Evolutionary conservation across 768 basidiomycete genomes (phyloP).

Genomic region (Boletus rex-veris): DNA sequence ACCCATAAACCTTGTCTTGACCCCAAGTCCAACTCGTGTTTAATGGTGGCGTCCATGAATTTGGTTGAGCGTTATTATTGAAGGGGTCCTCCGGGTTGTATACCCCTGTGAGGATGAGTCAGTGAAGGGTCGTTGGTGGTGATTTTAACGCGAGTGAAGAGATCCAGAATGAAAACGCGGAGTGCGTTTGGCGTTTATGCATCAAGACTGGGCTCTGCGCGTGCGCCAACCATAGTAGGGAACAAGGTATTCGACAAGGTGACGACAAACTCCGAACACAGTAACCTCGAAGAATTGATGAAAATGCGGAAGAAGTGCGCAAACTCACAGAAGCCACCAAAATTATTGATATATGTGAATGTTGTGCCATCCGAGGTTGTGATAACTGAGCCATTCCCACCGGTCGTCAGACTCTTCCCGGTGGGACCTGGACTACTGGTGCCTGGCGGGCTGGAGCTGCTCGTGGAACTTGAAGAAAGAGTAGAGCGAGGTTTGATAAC

Average conservation of each 20-base stretch:
- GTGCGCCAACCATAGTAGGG: too few relatives aligned
- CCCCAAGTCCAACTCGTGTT: constrained; percentile 73
- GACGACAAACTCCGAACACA: background rate
- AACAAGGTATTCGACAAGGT: background rate
- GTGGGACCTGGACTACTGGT: constrained; percentile 1
- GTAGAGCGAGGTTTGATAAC: constrained; percentile 23
- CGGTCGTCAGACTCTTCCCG: constrained; percentile 32
- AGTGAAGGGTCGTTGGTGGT: background rate
- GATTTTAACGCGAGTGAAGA: background rate
- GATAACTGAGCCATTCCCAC: constrained; percentile 68
- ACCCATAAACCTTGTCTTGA: constrained; percentile 60
- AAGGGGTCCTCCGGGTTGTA: constrained; percentile 69
- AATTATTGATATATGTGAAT: constrained; percentile 74
- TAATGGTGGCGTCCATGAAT: constrained; percentile 78
- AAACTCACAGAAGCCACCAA: constrained; percentile 68
- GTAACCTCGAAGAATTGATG: too few relatives aligned
- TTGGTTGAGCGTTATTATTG: constrained; percentile 68
- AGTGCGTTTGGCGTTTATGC: background rate
- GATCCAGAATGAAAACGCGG: background rate
- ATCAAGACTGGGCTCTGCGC: too few relatives aligned
- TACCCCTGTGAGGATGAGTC: constrained; percentile 44
- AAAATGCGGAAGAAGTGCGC: background rate
- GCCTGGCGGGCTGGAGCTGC: background rate
- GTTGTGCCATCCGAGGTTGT: constrained; percentile 63
- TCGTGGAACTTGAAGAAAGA: background rate